Evolutionary conservation across 2,329 filamentous ascomycete genomes (phyloP).

Genomic region (Aspergillus transmontanensis): DNA sequence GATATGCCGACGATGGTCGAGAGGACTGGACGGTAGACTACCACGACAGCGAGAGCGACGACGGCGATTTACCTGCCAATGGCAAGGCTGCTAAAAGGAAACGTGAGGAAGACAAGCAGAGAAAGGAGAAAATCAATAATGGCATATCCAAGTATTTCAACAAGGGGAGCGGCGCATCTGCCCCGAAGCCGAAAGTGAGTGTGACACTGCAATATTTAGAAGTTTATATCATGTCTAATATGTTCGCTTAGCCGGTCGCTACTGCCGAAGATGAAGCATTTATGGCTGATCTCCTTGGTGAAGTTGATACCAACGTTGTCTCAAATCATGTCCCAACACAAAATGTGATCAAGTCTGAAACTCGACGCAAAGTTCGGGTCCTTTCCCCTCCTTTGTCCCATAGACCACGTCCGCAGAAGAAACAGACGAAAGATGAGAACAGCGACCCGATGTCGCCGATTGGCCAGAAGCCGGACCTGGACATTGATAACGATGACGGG

Average conservation of each 20-base stretch:
- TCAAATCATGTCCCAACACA: constrained; percentile 57
- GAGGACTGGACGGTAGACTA: constrained; percentile 72
- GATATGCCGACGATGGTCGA: constrained; percentile 91
- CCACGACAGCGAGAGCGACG: constrained; percentile 70
- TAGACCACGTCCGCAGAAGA: constrained; percentile 56
- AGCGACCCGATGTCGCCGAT: constrained; percentile 49
- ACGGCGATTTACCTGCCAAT: constrained; percentile 68
- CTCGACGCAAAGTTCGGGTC: constrained; percentile 76
- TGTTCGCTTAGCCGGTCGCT: constrained; percentile 62
- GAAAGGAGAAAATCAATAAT: constrained; percentile 83
- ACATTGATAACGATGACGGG: constrained; percentile 60
- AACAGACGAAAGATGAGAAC: constrained; percentile 48
- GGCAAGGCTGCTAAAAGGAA: constrained; percentile 76
- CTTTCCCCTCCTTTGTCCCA: constrained; percentile 71
- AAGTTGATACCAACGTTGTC: constrained; percentile 79
- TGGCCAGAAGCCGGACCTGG: constrained; percentile 41
- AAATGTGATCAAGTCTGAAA: constrained; percentile 70
- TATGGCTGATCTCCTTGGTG: constrained; percentile 78
- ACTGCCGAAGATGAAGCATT: constrained; percentile 90
- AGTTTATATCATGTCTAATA: constrained; percentile 11
- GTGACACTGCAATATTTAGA: not conserved
- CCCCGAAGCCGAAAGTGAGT: constrained; percentile 77
- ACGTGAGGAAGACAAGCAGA: constrained; percentile 82
- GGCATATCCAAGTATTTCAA: constrained; percentile 95
- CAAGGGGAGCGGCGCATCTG: constrained; percentile 64